phyloP scores from a whole-genome alignment of 164 flowering plant genomes.

The Tinospora cordifolia region DNA sequence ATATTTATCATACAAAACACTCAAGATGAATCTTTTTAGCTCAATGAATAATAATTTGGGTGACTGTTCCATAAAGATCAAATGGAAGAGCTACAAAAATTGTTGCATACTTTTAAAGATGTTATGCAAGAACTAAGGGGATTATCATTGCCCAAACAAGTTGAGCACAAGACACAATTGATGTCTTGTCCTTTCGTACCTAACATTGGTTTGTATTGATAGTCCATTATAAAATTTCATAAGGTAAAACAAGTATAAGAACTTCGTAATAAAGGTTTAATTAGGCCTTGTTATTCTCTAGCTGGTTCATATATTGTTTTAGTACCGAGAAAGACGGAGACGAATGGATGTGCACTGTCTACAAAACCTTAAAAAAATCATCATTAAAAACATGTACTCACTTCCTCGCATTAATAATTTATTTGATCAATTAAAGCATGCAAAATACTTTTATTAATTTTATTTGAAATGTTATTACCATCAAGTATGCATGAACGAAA shows the following conservation, averaged over 20 bases:
- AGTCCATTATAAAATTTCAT: neutral
- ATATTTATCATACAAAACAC: neutral
- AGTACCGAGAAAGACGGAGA: constrained; percentile 1
- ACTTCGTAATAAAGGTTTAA: neutral
- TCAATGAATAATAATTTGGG: neutral
- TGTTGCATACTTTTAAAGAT: neutral
- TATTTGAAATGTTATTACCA: neutral
- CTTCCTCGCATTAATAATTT: neutral
- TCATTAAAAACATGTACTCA: neutral
- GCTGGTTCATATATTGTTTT: neutral
- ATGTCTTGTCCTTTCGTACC: neutral
- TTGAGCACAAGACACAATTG: constrained; percentile 1
- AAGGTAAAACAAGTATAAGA: neutral
- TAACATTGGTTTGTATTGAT: neutral
- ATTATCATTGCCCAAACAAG: neutral
- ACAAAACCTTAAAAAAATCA: neutral
- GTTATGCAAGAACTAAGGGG: constrained; percentile 3
- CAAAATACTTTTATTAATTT: neutral
- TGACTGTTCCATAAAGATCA: neutral
- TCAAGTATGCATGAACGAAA: neutral
- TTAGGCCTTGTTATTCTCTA: neutral
- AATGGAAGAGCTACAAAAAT: neutral
- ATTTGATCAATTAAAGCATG: neutral
- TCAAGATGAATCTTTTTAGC: neutral
- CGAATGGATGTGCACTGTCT: neutral